Base-by-base conservation (phyloP, 805 yeast genomes). In the Starmera dryadoides region DNA sequence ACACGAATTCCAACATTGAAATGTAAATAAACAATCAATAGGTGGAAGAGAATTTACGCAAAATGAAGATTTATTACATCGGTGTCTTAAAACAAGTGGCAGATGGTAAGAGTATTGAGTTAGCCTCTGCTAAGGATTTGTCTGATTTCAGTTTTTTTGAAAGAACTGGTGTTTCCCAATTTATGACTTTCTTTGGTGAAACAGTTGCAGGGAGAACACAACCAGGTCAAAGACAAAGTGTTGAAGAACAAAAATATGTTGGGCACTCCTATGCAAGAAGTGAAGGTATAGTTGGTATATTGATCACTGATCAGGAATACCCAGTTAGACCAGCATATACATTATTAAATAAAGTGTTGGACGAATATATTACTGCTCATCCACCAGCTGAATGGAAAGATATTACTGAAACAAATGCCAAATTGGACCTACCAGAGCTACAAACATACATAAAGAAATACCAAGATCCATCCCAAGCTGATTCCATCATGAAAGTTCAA, bases 251-350 rank as follows among this genome's bases (percentile, higher is more conserved):
- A 19, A 71, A 73, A 63, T 91, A 93, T 61, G 73, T 86, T 9
- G 97, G 96, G 6, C 98, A 93, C 61, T 91, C 88, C 0, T 93
- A 83, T 62, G 80, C 89, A 23, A 75, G 98, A 50, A 63, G 83
- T 19, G 98, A 93, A 61, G 98, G 97, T 4, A 57, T 91, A 28
- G 84, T 95, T 18, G 96, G 95, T 46, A 95, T 93, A 26, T 65
- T 93, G 44, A 85, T 93, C 60, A 78, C 96, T 34, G 98, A 93
- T 61, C 85, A 86, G 60, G 97, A 91, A 50, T 93, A 93, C 63
- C 98, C 98, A 2, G 91, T 87, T 25, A 76, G 98, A 59, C 98
- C 96, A 12, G 98, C 97, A 1, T 91, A 87, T 64, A 86, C 97
- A 2, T 69, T 93, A 43, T 73, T 93, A 54, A 91, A 91, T 72